Evolutionary conservation across 2,329 filamentous ascomycete species (phyloP).

Genomic region (Coleophoma cylindrospora): DNA sequence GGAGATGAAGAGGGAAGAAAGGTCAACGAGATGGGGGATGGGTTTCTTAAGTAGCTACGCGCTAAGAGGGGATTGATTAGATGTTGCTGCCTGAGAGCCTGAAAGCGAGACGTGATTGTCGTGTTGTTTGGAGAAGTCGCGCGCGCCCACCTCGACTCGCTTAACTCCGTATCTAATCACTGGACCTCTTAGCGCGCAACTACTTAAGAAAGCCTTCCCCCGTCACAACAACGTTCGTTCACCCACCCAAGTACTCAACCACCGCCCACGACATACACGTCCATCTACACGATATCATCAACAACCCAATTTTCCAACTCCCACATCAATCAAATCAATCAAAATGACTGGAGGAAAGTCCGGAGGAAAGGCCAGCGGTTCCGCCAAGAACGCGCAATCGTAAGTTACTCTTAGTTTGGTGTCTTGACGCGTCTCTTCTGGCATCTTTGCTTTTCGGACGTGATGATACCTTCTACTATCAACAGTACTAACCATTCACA

Average conservation of each 20-base stretch:
- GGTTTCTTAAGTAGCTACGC: background rate
- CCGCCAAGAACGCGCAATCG: conserved; percentile 95
- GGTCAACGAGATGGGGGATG: conserved; percentile 2
- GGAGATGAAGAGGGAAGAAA: conserved; percentile 16
- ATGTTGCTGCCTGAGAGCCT: too few species aligned
- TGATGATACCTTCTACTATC: conserved; percentile 18
- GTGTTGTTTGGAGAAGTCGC: too few species aligned
- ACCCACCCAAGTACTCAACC: conserved; percentile 12
- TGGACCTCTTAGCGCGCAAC: too few species aligned
- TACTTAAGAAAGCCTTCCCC: conserved; percentile 9
- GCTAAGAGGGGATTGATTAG: too few species aligned
- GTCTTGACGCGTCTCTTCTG: conserved; percentile 34
- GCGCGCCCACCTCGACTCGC: too few species aligned
- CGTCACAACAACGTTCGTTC: background rate
- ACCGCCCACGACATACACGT: conserved; percentile 10
- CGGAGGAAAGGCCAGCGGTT: conserved; percentile 98
- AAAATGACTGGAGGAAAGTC: conserved; percentile 99
- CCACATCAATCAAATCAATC: conserved; percentile 41
- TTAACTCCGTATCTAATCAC: too few species aligned
- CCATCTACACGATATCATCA: conserved; percentile 18
- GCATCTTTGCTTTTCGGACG: conserved; percentile 10
- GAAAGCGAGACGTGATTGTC: too few species aligned
- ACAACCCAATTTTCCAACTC: conserved; percentile 14
- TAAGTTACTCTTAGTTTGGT: conserved; percentile 48
- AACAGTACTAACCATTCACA: conserved; percentile 41